Evolutionary conservation across 2,329 filamentous ascomycete genomes (phyloP).

Genomic region (Fusarium fujikuroi): DNA sequence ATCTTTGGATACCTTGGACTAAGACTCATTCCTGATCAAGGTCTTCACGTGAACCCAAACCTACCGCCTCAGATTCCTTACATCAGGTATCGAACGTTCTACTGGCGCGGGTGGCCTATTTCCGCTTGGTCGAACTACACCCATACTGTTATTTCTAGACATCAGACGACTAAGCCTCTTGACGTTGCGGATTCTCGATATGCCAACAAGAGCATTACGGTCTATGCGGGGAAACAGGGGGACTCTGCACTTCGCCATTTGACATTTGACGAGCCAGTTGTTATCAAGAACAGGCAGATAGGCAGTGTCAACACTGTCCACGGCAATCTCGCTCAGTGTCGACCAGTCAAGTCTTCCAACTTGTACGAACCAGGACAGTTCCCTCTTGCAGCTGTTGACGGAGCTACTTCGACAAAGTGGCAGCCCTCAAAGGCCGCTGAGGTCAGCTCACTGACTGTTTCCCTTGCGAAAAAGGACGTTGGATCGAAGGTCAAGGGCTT

Average conservation of each 20-base stretch:
- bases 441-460: neutral
- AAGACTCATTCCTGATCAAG: neutral
- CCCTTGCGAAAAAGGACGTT: accelerated
- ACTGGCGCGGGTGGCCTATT: conserved; percentile 7
- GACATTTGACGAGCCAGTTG: neutral
- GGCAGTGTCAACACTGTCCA: neutral
- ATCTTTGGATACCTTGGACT: conserved; percentile 2
- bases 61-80: neutral
- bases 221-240: neutral
- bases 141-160: neutral
- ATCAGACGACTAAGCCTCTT: neutral
- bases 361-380: neutral
- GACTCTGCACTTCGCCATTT: neutral
- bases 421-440: neutral
- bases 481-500: neutral
- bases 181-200: neutral
- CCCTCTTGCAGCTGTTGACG: neutral
- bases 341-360: neutral
- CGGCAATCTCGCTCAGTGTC: neutral
- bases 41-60: neutral
- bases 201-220: neutral
- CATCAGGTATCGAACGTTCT: neutral
- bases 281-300: neutral
- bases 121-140: conserved; percentile 4
- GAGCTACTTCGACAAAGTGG: conserved; percentile 2